Evolutionary conservation across 2,329 filamentous ascomycete species (phyloP).

Genomic region (Claviceps pazoutovae): DNA sequence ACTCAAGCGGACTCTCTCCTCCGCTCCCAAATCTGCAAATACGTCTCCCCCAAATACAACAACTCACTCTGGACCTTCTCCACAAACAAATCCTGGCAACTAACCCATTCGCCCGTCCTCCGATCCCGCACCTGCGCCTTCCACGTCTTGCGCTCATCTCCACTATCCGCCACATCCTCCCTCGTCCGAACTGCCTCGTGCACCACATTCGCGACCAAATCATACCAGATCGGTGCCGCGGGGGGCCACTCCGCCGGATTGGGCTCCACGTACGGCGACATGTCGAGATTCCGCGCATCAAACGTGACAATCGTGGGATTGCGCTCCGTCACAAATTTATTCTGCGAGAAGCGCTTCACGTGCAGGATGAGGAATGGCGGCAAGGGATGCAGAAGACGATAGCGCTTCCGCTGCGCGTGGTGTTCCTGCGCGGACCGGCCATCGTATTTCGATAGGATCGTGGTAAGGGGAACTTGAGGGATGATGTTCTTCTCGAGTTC

Average conservation of each 20-base stretch:
- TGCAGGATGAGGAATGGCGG: conserved; percentile 88
- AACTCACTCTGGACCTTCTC: conserved; percentile 80
- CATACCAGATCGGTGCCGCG: conserved; percentile 81
- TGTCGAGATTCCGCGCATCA: conserved; percentile 67
- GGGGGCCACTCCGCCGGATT: conserved; percentile 56
- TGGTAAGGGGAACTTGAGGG: conserved; percentile 72
- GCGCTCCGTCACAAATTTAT: conserved; percentile 91
- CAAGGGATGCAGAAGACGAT: conserved; percentile 77
- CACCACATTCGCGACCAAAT: conserved; percentile 88
- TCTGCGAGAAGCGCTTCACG: conserved; percentile 90
- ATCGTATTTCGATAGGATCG: conserved; percentile 84
- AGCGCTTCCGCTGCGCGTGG: conserved; percentile 74
- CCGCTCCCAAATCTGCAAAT: conserved; percentile 92
- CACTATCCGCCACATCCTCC: conserved; percentile 80
- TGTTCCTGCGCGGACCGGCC: conserved; percentile 78
- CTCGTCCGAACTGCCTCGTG: conserved; percentile 66
- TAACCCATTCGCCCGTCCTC: conserved; percentile 74
- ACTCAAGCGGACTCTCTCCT: conserved; percentile 31
- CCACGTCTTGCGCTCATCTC: conserved; percentile 81
- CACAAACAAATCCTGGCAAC: conserved; percentile 87
- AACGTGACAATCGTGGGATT: conserved; percentile 99
- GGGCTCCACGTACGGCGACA: conserved; percentile 83
- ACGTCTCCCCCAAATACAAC: conserved; percentile 83
- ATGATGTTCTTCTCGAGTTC: conserved; percentile 93
- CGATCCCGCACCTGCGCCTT: conserved; percentile 80